phyloP scores from a whole-genome alignment of 2,329 filamentous ascomycete species.

The Monilinia polystroma region DNA sequence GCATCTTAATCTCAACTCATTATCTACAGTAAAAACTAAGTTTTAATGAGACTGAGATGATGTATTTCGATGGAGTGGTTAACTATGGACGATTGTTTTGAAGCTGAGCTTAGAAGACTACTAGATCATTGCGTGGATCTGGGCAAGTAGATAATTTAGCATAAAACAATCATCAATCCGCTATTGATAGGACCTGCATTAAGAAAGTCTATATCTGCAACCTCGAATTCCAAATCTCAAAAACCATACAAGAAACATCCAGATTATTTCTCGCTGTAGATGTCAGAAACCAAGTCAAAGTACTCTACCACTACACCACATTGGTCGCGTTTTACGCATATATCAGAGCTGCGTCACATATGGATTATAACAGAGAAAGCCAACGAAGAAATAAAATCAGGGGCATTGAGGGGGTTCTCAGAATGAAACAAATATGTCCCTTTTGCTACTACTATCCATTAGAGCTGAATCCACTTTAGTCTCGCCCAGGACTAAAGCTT shows the following conservation, averaged over 20 bases:
- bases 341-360: background rate
- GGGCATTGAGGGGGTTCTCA: background rate
- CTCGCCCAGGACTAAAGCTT: background rate
- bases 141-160: background rate
- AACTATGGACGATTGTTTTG: background rate
- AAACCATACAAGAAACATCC: background rate
- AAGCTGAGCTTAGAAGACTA: background rate
- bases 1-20: too few species aligned
- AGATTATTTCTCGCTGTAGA: too few species aligned
- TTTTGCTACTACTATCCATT: background rate
- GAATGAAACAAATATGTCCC: background rate
- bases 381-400: background rate
- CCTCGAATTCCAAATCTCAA: background rate
- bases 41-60: background rate
- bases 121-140: background rate
- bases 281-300: background rate
- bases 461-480: conserved; percentile 2
- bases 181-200: background rate
- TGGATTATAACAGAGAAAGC: background rate
- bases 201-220: background rate
- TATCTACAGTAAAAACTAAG: too few species aligned
- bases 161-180: background rate
- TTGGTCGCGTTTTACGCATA: background rate
- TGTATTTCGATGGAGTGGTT: background rate
- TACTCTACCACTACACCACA: background rate